Conservation (phyloP, 169 alveolate species). For the Cryptosporidium muris region DNA sequence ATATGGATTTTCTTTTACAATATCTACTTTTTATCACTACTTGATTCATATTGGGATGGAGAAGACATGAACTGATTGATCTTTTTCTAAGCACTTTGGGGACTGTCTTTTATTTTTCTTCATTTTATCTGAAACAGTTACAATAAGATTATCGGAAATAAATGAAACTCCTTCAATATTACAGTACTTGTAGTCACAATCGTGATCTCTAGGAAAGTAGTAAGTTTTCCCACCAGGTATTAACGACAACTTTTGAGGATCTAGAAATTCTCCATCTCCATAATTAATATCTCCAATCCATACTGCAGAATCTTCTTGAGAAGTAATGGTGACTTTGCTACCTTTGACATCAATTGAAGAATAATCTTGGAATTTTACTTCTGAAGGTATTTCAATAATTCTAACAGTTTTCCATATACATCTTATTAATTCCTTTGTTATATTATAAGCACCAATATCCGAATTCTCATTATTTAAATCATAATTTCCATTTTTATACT, state of each 20-base stretch:
- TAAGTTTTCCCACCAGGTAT: slow-evolving; percentile 33
- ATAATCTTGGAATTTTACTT: slow-evolving; percentile 63
- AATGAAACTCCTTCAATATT: slow-evolving; percentile 69
- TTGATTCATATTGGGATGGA: slow-evolving; percentile 32
- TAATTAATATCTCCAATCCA: slow-evolving; percentile 61
- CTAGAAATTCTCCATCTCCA: slow-evolving; percentile 68
- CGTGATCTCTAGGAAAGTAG: slow-evolving; percentile 64
- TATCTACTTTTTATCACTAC: neutral
- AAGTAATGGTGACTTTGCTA: slow-evolving; percentile 42
- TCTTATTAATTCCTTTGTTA: neutral
- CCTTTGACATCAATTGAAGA: slow-evolving; percentile 67
- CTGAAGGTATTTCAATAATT: slow-evolving; percentile 57
- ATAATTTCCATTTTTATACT: neutral
- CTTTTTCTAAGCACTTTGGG: slow-evolving; percentile 53
- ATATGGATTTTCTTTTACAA: neutral
- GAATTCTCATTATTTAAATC: slow-evolving; percentile 13
- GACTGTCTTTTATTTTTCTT: slow-evolving; percentile 63
- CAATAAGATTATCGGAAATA: slow-evolving; percentile 63
- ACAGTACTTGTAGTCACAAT: slow-evolving; percentile 58
- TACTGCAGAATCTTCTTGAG: slow-evolving; percentile 58
- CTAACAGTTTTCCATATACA: slow-evolving; percentile 64
- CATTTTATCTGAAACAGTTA: slow-evolving; percentile 63
- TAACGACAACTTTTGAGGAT: slow-evolving; percentile 29
- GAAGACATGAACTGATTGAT: slow-evolving; percentile 54
- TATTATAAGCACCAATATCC: no score